Conservation (phyloP, 768 basidiomycete genomes). For the Tremella yokohamensis region DNA sequence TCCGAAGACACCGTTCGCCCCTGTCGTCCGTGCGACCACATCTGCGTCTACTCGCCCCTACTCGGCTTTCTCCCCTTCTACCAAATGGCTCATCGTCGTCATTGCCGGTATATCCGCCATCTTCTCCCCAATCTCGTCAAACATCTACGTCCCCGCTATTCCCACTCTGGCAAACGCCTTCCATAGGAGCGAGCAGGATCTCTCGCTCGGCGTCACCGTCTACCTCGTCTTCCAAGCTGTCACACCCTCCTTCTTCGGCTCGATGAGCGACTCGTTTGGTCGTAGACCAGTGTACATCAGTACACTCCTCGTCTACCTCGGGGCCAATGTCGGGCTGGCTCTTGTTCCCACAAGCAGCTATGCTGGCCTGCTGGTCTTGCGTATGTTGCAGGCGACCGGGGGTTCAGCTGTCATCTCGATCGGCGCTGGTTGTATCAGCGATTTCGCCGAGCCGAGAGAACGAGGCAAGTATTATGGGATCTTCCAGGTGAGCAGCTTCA, state of each 20-base stretch:
- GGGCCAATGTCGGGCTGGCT: constrained; percentile 65
- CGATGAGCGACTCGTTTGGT: constrained; percentile 55
- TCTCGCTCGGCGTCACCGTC: constrained; percentile 75
- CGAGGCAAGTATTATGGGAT: constrained; percentile 65
- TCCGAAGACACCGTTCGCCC: background rate
- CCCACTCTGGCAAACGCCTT: constrained; percentile 65
- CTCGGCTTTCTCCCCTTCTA: constrained; percentile 16
- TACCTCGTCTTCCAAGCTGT: constrained; percentile 57
- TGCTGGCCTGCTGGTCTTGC: constrained; percentile 73
- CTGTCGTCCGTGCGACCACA: background rate
- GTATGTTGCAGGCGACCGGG: constrained; percentile 75
- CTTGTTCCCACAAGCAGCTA: constrained; percentile 61
- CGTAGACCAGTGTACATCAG: constrained; percentile 52
- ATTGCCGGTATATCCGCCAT: constrained; percentile 20
- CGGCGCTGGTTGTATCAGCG: constrained; percentile 75
- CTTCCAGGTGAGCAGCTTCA: constrained; percentile 26
- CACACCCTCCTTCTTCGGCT: constrained; percentile 63
- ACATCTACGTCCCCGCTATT: constrained; percentile 75
- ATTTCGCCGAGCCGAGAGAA: constrained; percentile 69
- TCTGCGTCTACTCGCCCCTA: constrained; percentile 14
- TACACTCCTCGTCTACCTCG: constrained; percentile 63
- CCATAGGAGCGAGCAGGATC: constrained; percentile 64
- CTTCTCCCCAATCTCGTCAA: constrained; percentile 52
- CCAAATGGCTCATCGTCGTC: constrained; percentile 22
- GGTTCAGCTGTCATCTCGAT: constrained; percentile 76